A percentile compares a stretch with the other conserved stretches of the same genome.
Evolutionary conservation across 495 filamentous ascomycete genomes (phyloP).

Genomic region (Penicillium manginii): DNA sequence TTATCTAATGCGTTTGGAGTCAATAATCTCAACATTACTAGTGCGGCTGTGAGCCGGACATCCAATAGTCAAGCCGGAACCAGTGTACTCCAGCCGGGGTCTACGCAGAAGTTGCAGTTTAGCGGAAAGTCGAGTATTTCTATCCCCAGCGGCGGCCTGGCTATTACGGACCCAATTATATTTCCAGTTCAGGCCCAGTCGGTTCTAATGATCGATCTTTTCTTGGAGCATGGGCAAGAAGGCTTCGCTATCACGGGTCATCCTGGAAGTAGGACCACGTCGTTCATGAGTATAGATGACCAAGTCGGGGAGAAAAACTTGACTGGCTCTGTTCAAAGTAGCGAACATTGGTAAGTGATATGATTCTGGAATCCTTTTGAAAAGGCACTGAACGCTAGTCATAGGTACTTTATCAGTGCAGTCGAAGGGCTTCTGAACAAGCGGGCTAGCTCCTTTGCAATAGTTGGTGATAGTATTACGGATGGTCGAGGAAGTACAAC

Average conservation of each 20-base stretch:
- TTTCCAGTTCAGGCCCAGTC: slow-evolving; percentile 50
- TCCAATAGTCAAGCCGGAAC: slow-evolving; percentile 53
- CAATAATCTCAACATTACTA: slow-evolving; percentile 62
- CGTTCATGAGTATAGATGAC: slow-evolving; percentile 60
- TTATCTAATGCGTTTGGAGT: slow-evolving; percentile 71
- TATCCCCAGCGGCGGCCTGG: slow-evolving; percentile 61
- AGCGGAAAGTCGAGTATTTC: slow-evolving; percentile 49
- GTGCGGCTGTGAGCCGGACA: slow-evolving; percentile 60
- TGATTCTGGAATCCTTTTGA: no score
- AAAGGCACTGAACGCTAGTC: neutral
- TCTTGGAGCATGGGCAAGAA: slow-evolving; percentile 59
- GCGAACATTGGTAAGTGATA: slow-evolving; percentile 34
- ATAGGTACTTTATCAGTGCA: slow-evolving; percentile 62
- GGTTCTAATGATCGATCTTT: slow-evolving; percentile 62
- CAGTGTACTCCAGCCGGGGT: slow-evolving; percentile 51
- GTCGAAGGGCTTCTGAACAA: slow-evolving; percentile 60
- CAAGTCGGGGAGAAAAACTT: slow-evolving; percentile 50
- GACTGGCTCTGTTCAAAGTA: slow-evolving; percentile 34
- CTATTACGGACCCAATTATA: slow-evolving; percentile 66
- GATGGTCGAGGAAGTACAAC: slow-evolving; percentile 68
- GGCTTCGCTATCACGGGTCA: slow-evolving; percentile 64
- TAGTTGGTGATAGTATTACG: slow-evolving; percentile 77
- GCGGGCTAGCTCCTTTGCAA: slow-evolving; percentile 51
- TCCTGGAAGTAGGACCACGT: slow-evolving; percentile 69
- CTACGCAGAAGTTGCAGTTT: slow-evolving; percentile 60